Percentiles rank a stretch among this genome's conserved stretches.
phyloP scores from a whole-genome alignment of 768 basidiomycete species.

The Psilocybe cyanescens region DNA sequence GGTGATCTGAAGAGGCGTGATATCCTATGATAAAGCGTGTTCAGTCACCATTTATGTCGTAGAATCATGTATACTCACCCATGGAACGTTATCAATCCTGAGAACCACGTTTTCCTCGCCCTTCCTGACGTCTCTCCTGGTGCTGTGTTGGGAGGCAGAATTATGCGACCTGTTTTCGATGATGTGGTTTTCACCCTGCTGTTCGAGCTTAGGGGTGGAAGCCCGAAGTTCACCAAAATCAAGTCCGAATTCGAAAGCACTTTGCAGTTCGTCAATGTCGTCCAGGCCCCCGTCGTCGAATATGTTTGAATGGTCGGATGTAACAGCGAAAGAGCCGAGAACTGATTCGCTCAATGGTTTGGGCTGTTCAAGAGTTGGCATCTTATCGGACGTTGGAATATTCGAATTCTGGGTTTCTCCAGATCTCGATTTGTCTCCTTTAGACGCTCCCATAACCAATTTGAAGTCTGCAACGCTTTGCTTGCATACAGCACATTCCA shows the following conservation, averaged over 20 bases:
- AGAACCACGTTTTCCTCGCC: conserved; percentile 60
- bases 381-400: neutral
- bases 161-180: conserved; percentile 14
- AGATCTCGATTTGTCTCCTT: conserved; percentile 1
- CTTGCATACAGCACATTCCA: conserved; percentile 84
- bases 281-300: conserved; percentile 12
- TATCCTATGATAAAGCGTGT: conserved; percentile 55
- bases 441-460: conserved; percentile 37
- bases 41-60: conserved; percentile 3
- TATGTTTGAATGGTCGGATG: conserved; percentile 9
- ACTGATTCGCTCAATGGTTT: conserved; percentile 22
- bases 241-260: conserved; percentile 45
- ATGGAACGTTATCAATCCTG: conserved; percentile 87
- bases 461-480: conserved; percentile 71
- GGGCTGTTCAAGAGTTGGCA: neutral
- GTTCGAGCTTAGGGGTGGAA: conserved; percentile 46
- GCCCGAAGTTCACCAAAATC: conserved; percentile 41
- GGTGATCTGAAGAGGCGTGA: conserved; percentile 74
- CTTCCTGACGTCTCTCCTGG: conserved; percentile 19
- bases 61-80: conserved; percentile 51
- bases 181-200: conserved; percentile 21
- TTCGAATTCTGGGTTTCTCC: neutral
- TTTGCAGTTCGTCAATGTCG: conserved; percentile 33
- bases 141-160: conserved; percentile 13
- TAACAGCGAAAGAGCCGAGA: conserved; percentile 34